Percentiles rank a stretch among this genome's conserved stretches.
Conservation (phyloP, 495 filamentous ascomycete species). For the Mycothermus thermophilus region DNA sequence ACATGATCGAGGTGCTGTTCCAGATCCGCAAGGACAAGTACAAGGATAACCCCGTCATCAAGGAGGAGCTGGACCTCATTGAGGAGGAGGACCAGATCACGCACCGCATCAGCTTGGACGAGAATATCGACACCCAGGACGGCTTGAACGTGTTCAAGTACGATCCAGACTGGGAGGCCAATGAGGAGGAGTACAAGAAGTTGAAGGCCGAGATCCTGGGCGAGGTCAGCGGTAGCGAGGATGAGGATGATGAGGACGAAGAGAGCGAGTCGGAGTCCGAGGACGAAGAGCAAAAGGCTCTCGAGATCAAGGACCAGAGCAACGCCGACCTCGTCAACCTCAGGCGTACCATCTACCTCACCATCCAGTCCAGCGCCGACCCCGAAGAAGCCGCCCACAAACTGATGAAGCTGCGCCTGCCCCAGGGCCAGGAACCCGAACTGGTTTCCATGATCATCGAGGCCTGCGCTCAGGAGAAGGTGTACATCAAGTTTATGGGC, state of each 20-base stretch:
- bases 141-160: constrained; percentile 89
- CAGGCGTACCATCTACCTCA: constrained; percentile 87
- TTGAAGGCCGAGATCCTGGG: constrained; percentile 89
- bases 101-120: constrained; percentile 63
- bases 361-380: constrained; percentile 86
- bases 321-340: constrained; percentile 92
- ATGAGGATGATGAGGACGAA: constrained; percentile 54
- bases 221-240: constrained; percentile 68
- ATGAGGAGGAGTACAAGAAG: constrained; percentile 79
- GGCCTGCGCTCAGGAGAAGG: constrained; percentile 86
- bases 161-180: constrained; percentile 76
- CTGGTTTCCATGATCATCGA: constrained; percentile 94
- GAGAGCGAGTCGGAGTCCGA: constrained; percentile 73
- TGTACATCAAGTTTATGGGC: constrained; percentile 94
- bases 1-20: constrained; percentile 97
- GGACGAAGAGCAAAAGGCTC: constrained; percentile 47
- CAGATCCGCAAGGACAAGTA: constrained; percentile 92
- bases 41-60: constrained; percentile 83
- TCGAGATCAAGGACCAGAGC: constrained; percentile 96
- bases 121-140: constrained; percentile 71
- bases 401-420: constrained; percentile 80
- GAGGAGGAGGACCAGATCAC: constrained; percentile 98
- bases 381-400: constrained; percentile 96
- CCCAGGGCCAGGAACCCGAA: constrained; percentile 76
- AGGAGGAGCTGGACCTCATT: constrained; percentile 85